Conservation (phyloP, 176 grass and related monocot genomes). For the Dactylis glomerata region DNA sequence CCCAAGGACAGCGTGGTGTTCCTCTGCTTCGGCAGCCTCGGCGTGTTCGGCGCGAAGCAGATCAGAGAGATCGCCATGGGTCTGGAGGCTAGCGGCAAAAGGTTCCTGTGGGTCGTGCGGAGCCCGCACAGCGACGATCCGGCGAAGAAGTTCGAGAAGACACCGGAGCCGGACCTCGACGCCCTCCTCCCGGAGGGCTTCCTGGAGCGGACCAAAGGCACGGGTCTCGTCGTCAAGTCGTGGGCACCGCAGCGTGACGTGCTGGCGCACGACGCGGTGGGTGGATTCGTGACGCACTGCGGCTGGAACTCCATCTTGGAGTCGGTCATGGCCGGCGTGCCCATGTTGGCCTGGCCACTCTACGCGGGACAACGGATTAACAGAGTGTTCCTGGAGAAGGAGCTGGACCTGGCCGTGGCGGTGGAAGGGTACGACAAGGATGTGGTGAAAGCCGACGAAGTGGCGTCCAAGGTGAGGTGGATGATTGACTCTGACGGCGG, state of each 20-base stretch:
- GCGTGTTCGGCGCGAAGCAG: too few species aligned
- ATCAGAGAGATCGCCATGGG: too few species aligned
- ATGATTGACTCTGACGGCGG: too few species aligned
- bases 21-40: too few species aligned
- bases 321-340: slow-evolving; percentile 15
- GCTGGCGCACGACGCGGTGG: slow-evolving; percentile 14
- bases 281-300: neutral
- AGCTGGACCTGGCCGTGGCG: slow-evolving; percentile 24
- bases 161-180: neutral
- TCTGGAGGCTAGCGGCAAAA: too few species aligned
- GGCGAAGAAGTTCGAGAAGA: neutral
- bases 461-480: too few species aligned
- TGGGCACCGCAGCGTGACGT: slow-evolving; percentile 42
- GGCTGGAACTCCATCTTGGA: too few species aligned
- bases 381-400: slow-evolving; percentile 45
- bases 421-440: slow-evolving; percentile 37
- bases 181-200: slow-evolving; percentile 27
- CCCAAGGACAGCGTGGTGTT: too few species aligned
- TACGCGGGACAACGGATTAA: slow-evolving; percentile 44
- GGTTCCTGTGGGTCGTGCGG: neutral
- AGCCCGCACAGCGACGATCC: neutral
- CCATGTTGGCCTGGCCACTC: slow-evolving; percentile 39
- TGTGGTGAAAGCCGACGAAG: too few species aligned
- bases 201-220: slow-evolving; percentile 18
- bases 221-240: slow-evolving; percentile 35